Evolutionary conservation across 2,329 filamentous ascomycete species (phyloP).

Genomic region (Sarocladiaceae sp.): DNA sequence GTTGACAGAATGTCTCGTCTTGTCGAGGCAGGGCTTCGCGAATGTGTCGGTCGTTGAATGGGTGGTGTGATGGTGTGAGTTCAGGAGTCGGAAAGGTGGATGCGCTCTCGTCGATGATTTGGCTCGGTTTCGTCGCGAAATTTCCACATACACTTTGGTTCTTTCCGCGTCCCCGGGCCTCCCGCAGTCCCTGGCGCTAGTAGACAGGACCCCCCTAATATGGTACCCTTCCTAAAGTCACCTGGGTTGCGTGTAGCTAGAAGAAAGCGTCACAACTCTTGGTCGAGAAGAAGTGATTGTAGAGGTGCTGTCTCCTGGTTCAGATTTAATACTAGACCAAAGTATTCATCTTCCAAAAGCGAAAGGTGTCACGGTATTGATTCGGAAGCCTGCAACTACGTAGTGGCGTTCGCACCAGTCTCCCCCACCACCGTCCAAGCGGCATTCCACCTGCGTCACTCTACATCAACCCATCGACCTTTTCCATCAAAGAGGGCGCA

Average conservation of each 20-base stretch:
- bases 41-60: background rate
- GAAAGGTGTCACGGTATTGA: too few relatives aligned
- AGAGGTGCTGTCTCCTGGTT: too few relatives aligned
- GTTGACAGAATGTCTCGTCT: background rate
- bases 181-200: constrained; percentile 6
- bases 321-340: too few relatives aligned
- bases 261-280: too few relatives aligned
- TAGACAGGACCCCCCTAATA: background rate
- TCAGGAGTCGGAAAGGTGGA: background rate
- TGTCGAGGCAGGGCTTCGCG: background rate
- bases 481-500: too few relatives aligned
- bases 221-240: too few relatives aligned
- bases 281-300: too few relatives aligned
- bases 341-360: too few relatives aligned
- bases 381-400: too few relatives aligned
- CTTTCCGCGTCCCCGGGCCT: background rate
- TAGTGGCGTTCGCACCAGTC: too few relatives aligned
- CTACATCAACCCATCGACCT: background rate
- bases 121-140: constrained; percentile 4
- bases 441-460: background rate
- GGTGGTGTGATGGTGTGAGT: too few relatives aligned
- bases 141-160: background rate
- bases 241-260: too few relatives aligned
- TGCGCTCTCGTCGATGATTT: background rate
- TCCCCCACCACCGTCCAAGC: background rate